Evolutionary conservation across 306 rosid species (phyloP), one percentile per base, ranked within the genome.

Genomic region (Prunus salicina): DNA sequence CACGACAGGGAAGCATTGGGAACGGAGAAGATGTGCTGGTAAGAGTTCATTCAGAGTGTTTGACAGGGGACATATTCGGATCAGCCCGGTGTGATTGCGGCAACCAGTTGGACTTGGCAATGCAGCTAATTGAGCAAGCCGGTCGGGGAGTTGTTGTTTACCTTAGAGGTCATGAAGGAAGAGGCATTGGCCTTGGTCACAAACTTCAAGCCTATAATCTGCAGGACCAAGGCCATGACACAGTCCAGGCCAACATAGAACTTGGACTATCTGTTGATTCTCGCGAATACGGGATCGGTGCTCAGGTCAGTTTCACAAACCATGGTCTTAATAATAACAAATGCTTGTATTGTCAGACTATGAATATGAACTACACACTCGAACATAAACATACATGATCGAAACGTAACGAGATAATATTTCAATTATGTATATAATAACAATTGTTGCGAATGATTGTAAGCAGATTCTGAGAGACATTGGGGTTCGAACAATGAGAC

Each of bases 21-120:
- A 78, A 87, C 71, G 97, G 97, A 20, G 76, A 87, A 86, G 90
- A 88, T 79, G 96, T 93, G 56, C 79, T 91, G 34, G 97, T 86
- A 15, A 61, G 98, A 78, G 98, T 91, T 0, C 98, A 93, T 77
- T 91, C 98, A 16, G 97, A 93, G 69, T 93, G 98, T 81, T 86
- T 93, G 76, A 93, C 98, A 0, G 98, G 98, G 15, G 98, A 93
- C 70, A 89, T 93, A 67, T 89, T 93, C 79, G 93, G 96, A 20
- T 93, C 98, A 2, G 92, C 87, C 15, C 72, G 98, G 28, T 93
- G 98, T 73, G 97, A 93, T 67, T 93, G 98, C 71, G 98, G 98
- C 16, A 86, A 87, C 85, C 98, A 91, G 81, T 67, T 93, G 77
- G 98, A 90, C 49, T 79, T 93, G 80, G 98, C 97, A 34, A 84